These are phyloP conservation scores for Pseudoneurospora amorphoporcata DNA, from an alignment of 495 filamentous ascomycete genomes.

Conservation along the genomic window DNA sequence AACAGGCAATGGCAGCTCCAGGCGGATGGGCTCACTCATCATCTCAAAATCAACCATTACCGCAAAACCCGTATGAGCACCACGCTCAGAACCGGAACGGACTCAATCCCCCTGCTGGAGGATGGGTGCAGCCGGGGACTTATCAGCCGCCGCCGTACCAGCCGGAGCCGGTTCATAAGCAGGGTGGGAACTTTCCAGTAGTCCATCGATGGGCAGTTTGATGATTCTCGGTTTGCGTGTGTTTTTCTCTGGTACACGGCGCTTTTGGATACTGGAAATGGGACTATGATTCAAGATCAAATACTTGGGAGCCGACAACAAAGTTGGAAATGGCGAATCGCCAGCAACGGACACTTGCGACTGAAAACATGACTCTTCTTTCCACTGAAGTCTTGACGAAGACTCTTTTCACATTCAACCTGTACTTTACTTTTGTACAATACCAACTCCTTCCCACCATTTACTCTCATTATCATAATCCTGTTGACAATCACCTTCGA, in stretches of 20 bases:
- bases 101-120: neutral
- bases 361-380: neutral
- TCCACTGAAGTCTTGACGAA: neutral
- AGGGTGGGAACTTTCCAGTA: neutral
- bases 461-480: no score
- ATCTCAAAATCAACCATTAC: neutral
- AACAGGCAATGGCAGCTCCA: neutral
- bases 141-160: neutral
- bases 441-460: no score
- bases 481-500: neutral
- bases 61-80: neutral
- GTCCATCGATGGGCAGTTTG: neutral
- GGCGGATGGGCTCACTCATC: neutral
- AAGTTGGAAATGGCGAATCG: neutral
- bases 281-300: neutral
- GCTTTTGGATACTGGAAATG: neutral
- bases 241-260: neutral
- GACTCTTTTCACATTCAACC: no score
- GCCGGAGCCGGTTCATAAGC: neutral
- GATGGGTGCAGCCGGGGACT: neutral
- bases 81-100: neutral
- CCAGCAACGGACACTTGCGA: neutral
- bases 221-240: neutral
- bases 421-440: no score
- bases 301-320: neutral